Base-by-base conservation (phyloP, 2,329 filamentous ascomycete genomes). In the Aquanectria penicillioides region DNA sequence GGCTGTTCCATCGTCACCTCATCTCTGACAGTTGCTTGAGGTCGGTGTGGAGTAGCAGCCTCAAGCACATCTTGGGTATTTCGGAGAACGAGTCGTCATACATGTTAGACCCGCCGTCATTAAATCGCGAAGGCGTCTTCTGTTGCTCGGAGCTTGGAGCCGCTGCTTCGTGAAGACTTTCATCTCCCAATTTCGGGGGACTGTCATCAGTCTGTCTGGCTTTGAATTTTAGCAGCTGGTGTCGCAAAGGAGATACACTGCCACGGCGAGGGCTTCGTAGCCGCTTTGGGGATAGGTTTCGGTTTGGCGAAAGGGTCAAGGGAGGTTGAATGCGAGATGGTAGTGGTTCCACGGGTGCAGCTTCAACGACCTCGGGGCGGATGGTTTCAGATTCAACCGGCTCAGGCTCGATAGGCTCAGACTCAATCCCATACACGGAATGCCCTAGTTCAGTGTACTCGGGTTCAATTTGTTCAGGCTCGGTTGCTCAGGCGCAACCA, bases 51-150 rank as follows among this genome's bases (percentile, higher is more conserved):
- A 1, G 79, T 83, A 5, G 82, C 84, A 23, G 81, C 81, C 12
- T 76, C 77, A 4, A 86, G 77, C 3, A 85, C 73, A 4, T 72
- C 77, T 13, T 83, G 78, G 84, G 83, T 13, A 86, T 83, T 48
- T 85, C 82, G 0, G 84, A 86, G 63, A 86, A 87, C 0, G 83
- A 85, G 61, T 86, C 84, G 1, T 86, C 81, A 38, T 85, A 83
- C 23, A 71, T 46, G 33, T 71, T 73, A 3, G 73, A 69, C 18
- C 77, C 73, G 2, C 75, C 71, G 2, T 72, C 65, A 3, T 68
- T 68, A 1, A 63, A 48, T 9, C 33, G 41, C 5, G 38, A 59
- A 25, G 67, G 53, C 29, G 28, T 44, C 43, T 38, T 25, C 46
- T 13, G 55, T 12, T 43, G 41, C 23, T 57, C 44, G 36, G 62